Conservation (phyloP, 345 rosid genomes). For the Reutealis trisperma region DNA sequence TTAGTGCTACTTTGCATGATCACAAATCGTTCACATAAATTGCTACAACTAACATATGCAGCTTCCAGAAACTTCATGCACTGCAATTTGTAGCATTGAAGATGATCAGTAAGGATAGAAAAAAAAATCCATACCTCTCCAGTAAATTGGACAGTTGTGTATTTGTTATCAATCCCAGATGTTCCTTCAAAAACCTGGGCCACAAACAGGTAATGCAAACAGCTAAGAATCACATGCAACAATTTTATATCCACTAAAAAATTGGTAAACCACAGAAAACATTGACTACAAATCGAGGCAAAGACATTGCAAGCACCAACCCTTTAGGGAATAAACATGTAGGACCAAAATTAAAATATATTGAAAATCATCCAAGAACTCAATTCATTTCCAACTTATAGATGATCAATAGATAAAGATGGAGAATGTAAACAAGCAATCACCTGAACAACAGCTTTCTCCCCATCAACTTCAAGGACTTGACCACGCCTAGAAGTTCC, state of each 20-base stretch:
- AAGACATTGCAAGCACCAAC: background rate
- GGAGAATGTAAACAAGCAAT: background rate
- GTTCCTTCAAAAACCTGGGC: conserved; percentile 91
- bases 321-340: background rate
- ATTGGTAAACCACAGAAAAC: background rate
- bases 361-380: background rate
- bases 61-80: background rate
- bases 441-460: conserved; percentile 98
- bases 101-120: background rate
- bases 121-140: conserved; percentile 63
- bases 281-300: background rate
- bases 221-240: background rate
- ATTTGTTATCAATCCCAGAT: conserved; percentile 92
- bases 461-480: conserved; percentile 97
- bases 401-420: background rate
- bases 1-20: background rate
- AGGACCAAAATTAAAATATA: background rate
- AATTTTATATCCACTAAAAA: background rate
- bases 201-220: conserved; percentile 11
- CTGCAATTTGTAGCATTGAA: background rate
- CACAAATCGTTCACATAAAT: background rate
- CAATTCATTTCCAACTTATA: background rate
- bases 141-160: conserved; percentile 88
- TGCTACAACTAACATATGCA: background rate
- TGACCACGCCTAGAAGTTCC: conserved; percentile 95